A percentile compares a stretch with the other conserved stretches of the same genome.
Conservation (phyloP, 805 yeast species). For the Hanseniaspora singularis region DNA sequence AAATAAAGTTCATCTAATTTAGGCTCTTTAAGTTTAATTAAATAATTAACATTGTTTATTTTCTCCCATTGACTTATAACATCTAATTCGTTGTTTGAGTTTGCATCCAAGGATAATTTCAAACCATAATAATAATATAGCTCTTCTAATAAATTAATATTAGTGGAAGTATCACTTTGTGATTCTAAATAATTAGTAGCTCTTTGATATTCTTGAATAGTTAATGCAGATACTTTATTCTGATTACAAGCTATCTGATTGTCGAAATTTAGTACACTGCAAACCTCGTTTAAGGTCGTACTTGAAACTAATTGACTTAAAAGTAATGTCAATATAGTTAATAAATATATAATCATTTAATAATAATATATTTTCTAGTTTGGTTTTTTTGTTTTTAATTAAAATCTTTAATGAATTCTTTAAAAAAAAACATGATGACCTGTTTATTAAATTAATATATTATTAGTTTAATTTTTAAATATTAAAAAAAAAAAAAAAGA, state of each 20-base stretch:
- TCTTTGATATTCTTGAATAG: slow-evolving; percentile 12
- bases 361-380: no score
- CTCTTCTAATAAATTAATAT: slow-evolving; percentile 1
- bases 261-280: not conserved
- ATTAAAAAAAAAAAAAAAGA: no score
- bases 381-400: not conserved
- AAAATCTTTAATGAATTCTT: not conserved
- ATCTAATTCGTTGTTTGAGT: slow-evolving; percentile 1
- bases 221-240: slow-evolving; percentile 1
- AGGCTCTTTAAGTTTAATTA: slow-evolving; percentile 37
- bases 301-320: not conserved
- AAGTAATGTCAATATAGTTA: not conserved
- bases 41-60: slow-evolving; percentile 1
- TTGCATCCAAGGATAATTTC: slow-evolving; percentile 3
- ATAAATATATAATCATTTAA: not conserved
- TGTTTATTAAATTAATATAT: no score
- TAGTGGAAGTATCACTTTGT: not conserved
- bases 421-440: slow-evolving; percentile 15
- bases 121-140: slow-evolving; percentile 8
- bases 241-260: slow-evolving; percentile 6
- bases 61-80: slow-evolving; percentile 13
- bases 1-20: slow-evolving; percentile 40
- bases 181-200: slow-evolving; percentile 1
- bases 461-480: no score
- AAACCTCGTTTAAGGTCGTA: not conserved